Evolutionary conservation across 1,139 yeast genomes (phyloP), one percentile per base, ranked within the genome.

Genomic region (Diutina catenulata): DNA sequence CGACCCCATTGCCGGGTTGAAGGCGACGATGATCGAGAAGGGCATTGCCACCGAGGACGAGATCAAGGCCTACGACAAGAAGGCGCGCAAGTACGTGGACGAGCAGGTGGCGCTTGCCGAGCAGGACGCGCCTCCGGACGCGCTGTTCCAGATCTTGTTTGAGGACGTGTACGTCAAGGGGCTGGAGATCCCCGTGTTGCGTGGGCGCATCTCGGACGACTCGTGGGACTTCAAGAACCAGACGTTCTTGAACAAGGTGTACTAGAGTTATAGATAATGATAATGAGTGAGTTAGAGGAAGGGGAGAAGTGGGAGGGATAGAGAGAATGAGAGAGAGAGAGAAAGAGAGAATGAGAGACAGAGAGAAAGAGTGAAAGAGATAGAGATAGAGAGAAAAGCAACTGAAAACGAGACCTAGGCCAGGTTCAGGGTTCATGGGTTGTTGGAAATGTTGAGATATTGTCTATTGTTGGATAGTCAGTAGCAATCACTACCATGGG

Each of bases 141-240:
- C 96, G 47, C 83, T 79, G 69, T 79, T 91, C 77, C 86, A 83
- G 58, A 84, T 86, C 57, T 74, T 91, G 60, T 91, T 88, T 62
- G 95, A 87, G 70, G 97, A 91, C 59, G 95, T 91, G 48, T 91
- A 91, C 65, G 94, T 83, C 53, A 88, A 81, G 60, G 98, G 98
- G 46, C 69, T 91, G 44, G 97, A 91, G 69, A 74, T 84, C 43
- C 93, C 93, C 50, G 80, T 76, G 49, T 76, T 88, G 62, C 84
- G 98, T 73, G 98, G 98, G 49, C 84, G 98, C 74, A 80, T 87
- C 57, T 81, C 94, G 49, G 94, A 83, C 51, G 97, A 88, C 60
- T 74, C 88, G 44, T 81, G 94, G 94, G 80, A 80, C 60, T 81
- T 81, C 60, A 69, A 68, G 54, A 81, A 80, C 68, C 74, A 77